Base-by-base conservation (phyloP, 805 yeast species). In the Vanderwaltozyma tropicalis region DNA sequence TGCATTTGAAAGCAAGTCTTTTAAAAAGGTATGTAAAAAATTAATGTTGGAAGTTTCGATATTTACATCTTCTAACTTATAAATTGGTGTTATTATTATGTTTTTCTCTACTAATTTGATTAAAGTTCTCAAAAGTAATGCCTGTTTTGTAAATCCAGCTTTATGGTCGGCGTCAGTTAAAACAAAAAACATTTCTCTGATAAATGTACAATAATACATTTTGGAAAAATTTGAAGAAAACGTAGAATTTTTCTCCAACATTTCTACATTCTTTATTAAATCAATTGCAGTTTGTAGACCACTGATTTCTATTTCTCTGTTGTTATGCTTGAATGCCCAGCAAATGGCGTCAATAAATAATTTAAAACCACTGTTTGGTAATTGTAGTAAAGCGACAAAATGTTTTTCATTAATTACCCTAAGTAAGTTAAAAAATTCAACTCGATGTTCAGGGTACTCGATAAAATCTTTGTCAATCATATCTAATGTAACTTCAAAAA, bases 311-410 rank as follows among this genome's bases (percentile, higher is more conserved):
- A 89, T 95, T 35, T 87, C 95, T 56, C 95, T 75, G 61, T 88
- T 86, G 53, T 84, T 87, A 61, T 89, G 97, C 64, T 88, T 87
- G 59, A 89, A 81, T 0, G 96, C 95, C 97, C 97, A 89, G 52
- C 87, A 68, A 27, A 94, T 85, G 1, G 96, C 92, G 62, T 85
- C 86, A 43, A 89, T 77, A 39, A 89, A 79, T 38, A 82, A 72
- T 52, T 80, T 84, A 72, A 89, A 87, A 13, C 89, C 88, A 42
- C 74, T 82, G 3, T 86, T 86, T 5, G 94, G 87, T 44, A 89
- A 71, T 55, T 82, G 80, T 40, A 84, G 66, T 47, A 89, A 68
- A 0, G 95, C 89, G 37, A 74, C 71, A 69, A 89, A 89, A 16
- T 87, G 76, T 52, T 79, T 78, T 44, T 30, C 17, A 19, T 37